A percentile compares a stretch with the other conserved stretches of the same genome.
These are phyloP conservation scores for Alternaria consortialis DNA, from an alignment of 2,329 filamentous ascomycete species.

Conservation along the genomic window DNA sequence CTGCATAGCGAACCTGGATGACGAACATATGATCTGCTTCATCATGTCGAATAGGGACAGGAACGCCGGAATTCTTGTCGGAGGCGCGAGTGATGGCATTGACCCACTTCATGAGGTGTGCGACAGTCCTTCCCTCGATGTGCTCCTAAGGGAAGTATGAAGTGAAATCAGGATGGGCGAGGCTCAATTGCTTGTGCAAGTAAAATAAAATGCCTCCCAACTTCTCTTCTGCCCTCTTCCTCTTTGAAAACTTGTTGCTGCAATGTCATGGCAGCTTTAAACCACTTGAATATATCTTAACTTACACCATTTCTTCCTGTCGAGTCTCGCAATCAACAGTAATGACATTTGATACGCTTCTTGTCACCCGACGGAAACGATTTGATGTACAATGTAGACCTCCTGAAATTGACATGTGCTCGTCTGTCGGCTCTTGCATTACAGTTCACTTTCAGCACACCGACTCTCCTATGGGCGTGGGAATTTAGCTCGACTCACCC, in stretches of 20 bases:
- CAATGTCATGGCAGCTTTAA: too few relatives aligned
- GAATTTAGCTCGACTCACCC: not conserved
- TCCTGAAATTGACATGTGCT: not conserved
- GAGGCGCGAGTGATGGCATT: not conserved
- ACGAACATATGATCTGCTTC: not conserved
- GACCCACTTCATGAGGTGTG: not conserved
- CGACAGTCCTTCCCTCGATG: not conserved
- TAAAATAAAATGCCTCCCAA: too few relatives aligned
- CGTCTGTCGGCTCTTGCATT: not conserved
- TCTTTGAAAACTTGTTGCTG: too few relatives aligned
- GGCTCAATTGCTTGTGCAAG: too few relatives aligned
- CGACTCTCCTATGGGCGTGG: not conserved
- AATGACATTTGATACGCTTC: too few relatives aligned
- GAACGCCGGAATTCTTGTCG: constrained; percentile 1
- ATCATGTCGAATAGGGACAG: not conserved
- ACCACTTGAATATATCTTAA: too few relatives aligned
- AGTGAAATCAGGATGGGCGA: not conserved
- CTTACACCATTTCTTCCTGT: too few relatives aligned
- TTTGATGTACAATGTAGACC: not conserved
- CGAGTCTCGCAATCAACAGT: too few relatives aligned
- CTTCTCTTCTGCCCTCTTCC: too few relatives aligned
- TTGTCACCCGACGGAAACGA: not conserved
- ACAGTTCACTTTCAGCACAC: not conserved
- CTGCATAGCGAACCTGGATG: constrained; percentile 7
- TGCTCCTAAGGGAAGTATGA: not conserved